These are phyloP conservation scores for Trichoderma gamsii DNA, from an alignment of 495 filamentous ascomycete genomes.

Conservation along the genomic window DNA sequence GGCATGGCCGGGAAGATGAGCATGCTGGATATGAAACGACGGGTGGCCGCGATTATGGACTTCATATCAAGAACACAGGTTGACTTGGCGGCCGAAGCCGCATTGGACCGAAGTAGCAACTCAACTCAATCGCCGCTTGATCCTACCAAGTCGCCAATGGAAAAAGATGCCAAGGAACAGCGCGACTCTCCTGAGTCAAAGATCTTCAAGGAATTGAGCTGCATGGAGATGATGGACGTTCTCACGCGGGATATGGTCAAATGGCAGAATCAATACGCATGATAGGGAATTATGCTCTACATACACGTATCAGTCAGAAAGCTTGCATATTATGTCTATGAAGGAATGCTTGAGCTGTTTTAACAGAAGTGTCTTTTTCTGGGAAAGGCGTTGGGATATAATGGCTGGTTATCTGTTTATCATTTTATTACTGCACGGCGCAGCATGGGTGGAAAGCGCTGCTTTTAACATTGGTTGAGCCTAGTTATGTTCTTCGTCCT, in stretches of 20 bases:
- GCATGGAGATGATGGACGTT: slow-evolving; percentile 77
- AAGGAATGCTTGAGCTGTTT: not conserved
- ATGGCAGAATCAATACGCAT: slow-evolving; percentile 61
- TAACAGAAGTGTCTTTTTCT: not conserved
- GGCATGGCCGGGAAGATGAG: slow-evolving; percentile 60
- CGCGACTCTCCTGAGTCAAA: slow-evolving; percentile 7
- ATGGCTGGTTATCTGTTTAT: not conserved
- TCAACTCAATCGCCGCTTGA: slow-evolving; percentile 14
- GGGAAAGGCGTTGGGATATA: not conserved
- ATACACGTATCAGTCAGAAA: not conserved
- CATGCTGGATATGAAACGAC: slow-evolving; percentile 87
- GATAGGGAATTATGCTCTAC: not conserved
- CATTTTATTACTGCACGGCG: not conserved
- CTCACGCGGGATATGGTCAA: slow-evolving; percentile 68
- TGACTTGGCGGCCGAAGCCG: slow-evolving; percentile 65
- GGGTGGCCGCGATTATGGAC: slow-evolving; percentile 75
- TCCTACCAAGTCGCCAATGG: slow-evolving; percentile 6
- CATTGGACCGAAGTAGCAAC: slow-evolving; percentile 15
- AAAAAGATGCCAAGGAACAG: slow-evolving; percentile 9
- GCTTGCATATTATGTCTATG: not conserved
- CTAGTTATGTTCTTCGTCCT: not conserved
- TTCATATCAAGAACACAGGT: slow-evolving; percentile 88
- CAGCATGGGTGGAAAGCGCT: not conserved
- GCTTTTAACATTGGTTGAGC: not conserved
- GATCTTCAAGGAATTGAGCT: slow-evolving; percentile 62